These are phyloP conservation scores for Cladobotryum mycophilum DNA, from an alignment of 2,329 filamentous ascomycete genomes.

Conservation along the genomic window DNA sequence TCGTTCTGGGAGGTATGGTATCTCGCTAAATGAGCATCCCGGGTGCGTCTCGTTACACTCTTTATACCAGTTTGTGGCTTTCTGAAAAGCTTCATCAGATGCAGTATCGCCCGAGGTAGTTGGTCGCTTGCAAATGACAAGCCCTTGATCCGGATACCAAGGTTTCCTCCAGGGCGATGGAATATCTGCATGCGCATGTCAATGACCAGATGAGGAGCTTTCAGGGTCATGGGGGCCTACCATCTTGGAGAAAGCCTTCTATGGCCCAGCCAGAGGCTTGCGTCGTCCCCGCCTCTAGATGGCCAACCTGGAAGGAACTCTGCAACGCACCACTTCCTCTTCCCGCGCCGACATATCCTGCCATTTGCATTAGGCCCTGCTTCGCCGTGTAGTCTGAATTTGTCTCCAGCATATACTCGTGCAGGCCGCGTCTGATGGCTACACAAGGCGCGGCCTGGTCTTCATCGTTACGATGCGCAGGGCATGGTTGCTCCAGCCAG, in stretches of 20 bases:
- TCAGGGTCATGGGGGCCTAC: background rate
- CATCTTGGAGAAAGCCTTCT: conserved; percentile 2
- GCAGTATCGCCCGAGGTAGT: conserved; percentile 1
- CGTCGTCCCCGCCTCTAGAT: background rate
- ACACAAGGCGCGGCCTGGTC: background rate
- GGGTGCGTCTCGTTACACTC: conserved; percentile 4
- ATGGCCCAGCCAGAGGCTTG: background rate
- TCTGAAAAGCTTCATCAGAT: conserved; percentile 4
- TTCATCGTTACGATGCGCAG: background rate
- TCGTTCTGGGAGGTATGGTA: conserved; percentile 1
- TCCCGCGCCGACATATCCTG: conserved; percentile 4
- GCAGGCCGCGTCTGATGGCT: conserved; percentile 3
- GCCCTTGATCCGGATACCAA: conserved; percentile 8
- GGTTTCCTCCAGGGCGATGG: conserved; percentile 8
- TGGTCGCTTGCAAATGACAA: conserved; percentile 1
- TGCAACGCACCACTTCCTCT: conserved; percentile 2
- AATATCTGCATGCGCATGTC: background rate
- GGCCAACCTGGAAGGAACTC: background rate
- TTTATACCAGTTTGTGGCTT: conserved; percentile 3
- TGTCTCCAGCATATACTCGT: conserved; percentile 5
- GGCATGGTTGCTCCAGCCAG: conserved; percentile 6
- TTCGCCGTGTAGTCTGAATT: background rate
- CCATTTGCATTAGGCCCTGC: background rate
- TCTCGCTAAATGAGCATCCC: background rate
- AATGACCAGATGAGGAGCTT: accelerated